These are phyloP conservation scores for Arabis alpina DNA, from an alignment of 345 rosid genomes.

Conservation along the genomic window DNA sequence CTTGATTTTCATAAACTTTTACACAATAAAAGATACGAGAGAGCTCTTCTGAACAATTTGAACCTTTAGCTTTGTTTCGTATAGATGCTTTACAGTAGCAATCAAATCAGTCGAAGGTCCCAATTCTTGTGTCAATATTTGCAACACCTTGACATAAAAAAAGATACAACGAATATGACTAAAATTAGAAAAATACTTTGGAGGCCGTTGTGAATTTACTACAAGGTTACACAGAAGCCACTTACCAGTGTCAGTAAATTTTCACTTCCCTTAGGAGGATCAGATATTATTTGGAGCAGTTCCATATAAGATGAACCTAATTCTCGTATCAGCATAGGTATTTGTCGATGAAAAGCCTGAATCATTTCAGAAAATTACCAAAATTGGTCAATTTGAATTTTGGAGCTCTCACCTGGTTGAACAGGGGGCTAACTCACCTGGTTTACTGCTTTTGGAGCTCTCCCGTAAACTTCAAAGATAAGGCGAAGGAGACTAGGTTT, in stretches of 20 bases:
- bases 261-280: conserved; percentile 99
- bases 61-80: conserved; percentile 95
- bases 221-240: conserved; percentile 32
- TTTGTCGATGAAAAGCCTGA: conserved; percentile 94
- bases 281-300: conserved; percentile 78
- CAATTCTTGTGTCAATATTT: conserved; percentile 85
- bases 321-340: conserved; percentile 81
- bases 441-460: conserved; percentile 79
- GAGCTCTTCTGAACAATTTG: conserved; percentile 24
- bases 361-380: conserved; percentile 29
- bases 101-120: conserved; percentile 77
- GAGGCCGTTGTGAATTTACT: conserved; percentile 24
- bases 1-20: conserved; percentile 26
- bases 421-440: conserved; percentile 56
- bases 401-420: background rate
- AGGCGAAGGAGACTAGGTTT: conserved; percentile 85
- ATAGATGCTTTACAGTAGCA: conserved; percentile 85
- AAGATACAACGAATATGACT: conserved; percentile 38
- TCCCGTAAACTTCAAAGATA: conserved; percentile 73
- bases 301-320: conserved; percentile 81
- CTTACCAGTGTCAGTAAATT: conserved; percentile 85
- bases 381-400: conserved; percentile 20
- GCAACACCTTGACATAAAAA: conserved; percentile 72
- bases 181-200: conserved; percentile 28
- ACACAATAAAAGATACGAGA: conserved; percentile 19